Evolutionary conservation across 805 yeast species (phyloP), one percentile per base, ranked within the genome.

Genomic region (Kodamaea laetipori): DNA sequence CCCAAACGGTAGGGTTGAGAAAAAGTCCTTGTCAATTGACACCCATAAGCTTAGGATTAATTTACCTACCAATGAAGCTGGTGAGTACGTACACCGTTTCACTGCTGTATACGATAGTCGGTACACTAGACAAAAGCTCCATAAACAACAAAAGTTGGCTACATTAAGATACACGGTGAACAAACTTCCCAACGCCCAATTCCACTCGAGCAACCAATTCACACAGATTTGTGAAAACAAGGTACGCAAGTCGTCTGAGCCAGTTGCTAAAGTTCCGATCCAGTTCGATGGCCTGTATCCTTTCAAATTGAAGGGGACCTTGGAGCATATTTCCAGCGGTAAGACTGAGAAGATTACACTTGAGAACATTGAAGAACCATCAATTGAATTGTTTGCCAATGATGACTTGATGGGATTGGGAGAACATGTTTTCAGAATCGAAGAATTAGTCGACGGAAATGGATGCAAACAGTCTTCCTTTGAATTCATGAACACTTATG

Each of bases 91-190:
- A 37, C 84, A 86, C 52, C 61, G 60, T 6, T 78, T 90, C 54
- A 76, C 67, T 23, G 80, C 78, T 2, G 67, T 90, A 1, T 81
- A 75, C 49, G 97, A 90, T 58, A 64, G 80, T 0, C 64, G 79
- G 17, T 90, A 87, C 55, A 44, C 74, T 55, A 55, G 61, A 63
- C 44, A 70, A 69, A 57, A 57, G 46, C 36, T 41, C n/a, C 24
- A 25, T 6, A 15, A 39, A 36, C 40, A 38, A 32, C 36, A 38
- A 9, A 15, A 27, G 8, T 35, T 53, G 3, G 58, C 61, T 1
- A 48, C 46, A 5, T 55, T 69, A 8, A 42, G 54, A 9, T 71
- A 71, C 42, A 63, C 64, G 1, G 86, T 90, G 4, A 70, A 75
- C 42, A 66, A 79, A 2, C 65, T 80, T n/a, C 97, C 98, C 9